These are phyloP conservation scores for Xylariaceae sp. DNA, from an alignment of 2,329 filamentous ascomycete genomes.

Conservation along the genomic window DNA sequence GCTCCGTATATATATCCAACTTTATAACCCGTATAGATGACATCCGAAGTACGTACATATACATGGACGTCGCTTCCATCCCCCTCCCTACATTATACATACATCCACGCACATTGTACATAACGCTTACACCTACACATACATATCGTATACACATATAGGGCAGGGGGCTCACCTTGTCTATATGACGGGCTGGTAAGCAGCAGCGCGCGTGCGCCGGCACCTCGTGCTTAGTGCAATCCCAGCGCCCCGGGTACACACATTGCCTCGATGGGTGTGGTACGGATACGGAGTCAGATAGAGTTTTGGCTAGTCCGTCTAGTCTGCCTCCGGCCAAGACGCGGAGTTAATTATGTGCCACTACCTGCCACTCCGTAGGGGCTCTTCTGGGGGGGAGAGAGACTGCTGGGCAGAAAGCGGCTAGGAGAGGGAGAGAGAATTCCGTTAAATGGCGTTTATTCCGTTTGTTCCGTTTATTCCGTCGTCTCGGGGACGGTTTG, in stretches of 20 bases:
- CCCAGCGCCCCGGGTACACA: conserved; percentile 30
- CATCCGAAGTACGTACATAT: too few relatives aligned
- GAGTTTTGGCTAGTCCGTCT: conserved; percentile 11
- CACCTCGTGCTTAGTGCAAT: conserved; percentile 29
- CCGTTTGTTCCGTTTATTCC: too few relatives aligned
- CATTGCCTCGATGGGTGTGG: background rate
- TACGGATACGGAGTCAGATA: background rate
- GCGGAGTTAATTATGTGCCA: conserved; percentile 11
- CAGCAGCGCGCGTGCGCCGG: conserved; percentile 29
- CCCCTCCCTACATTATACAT: too few relatives aligned
- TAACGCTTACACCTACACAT: background rate
- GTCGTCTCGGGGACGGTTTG: too few relatives aligned
- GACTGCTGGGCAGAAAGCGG: too few relatives aligned
- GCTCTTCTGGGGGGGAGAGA: too few relatives aligned
- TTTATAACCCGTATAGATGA: too few relatives aligned
- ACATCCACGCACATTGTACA: background rate
- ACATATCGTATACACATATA: background rate
- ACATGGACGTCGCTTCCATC: too few relatives aligned
- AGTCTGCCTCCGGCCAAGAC: conserved; percentile 18
- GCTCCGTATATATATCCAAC: too few relatives aligned
- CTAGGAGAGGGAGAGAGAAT: too few relatives aligned
- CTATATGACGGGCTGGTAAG: conserved; percentile 30
- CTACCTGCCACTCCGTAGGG: background rate
- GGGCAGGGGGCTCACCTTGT: conserved; percentile 22
- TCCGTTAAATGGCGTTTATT: too few relatives aligned